Evolutionary conservation across 495 filamentous ascomycete genomes (phyloP), one percentile per base, ranked within the genome.

Genomic region (Hyaloscypha finlandica): DNA sequence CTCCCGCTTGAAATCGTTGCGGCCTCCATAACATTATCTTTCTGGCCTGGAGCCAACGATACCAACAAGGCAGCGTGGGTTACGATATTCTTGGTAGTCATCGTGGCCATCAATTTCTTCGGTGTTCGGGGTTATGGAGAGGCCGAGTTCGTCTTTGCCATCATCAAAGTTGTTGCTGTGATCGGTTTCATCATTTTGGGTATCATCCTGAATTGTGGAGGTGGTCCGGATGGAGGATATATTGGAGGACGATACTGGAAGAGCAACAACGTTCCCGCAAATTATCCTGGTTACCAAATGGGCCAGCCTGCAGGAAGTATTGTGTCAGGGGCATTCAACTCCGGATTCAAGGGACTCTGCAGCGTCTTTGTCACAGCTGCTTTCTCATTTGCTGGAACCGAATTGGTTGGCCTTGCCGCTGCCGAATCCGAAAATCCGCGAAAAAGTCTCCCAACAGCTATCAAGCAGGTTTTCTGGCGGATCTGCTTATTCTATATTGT

Each of bases 381-480:
- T 42, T 97, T 97, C 73, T 88, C 94, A 62, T 98, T 97, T 69
- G 86, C 92, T 12, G 94, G 94, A 61, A 97, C 94, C 12, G 94
- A 98, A 74, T 80, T 97, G 12, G 93, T 97, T 60, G 94, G 93
- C 65, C 84, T 97, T 33, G 93, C 93, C 30, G 93, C 93, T 39
- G 93, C 93, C 55, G 93, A 97, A 74, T 92, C 93, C 2, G 86
- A 86, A 5, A 97, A 96, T 74, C 93, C 93, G n/a, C 88, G 92
- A 69, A 95, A 94, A 72, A 90, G 90, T 22, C 85, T 97, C 6
- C 93, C 93, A 0, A 90, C 89, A 0, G 93, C 93, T 57, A 88
- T 94, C 72, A 96, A 95, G 75, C 93, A 97, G 77, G 93, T 97
- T 39, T 97, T 97, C 77, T 97, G 93, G 93, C 89, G 93, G 74